Evolutionary conservation across 257 asterid genomes (phyloP).

Genomic region (Solanum virginianum): DNA sequence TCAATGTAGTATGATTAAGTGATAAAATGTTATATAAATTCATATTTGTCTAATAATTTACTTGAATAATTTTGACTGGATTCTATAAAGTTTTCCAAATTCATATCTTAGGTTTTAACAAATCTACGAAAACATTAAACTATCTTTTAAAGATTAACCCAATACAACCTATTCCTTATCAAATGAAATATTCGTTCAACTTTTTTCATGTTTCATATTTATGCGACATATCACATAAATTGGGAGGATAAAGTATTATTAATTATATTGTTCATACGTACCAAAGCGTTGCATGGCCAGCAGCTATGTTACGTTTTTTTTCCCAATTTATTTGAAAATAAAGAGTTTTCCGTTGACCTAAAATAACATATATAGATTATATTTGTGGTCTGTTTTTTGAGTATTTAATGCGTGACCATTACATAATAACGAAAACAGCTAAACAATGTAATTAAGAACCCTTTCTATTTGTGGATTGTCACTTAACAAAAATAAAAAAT

Average conservation of each 20-base stretch:
- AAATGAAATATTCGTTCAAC: background rate
- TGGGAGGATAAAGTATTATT: background rate
- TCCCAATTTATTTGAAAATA: background rate
- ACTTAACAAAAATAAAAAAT: background rate
- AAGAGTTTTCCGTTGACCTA: background rate
- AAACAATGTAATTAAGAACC: background rate
- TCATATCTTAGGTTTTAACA: background rate
- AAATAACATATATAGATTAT: background rate
- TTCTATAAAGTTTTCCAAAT: too few species aligned
- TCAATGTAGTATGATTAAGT: background rate
- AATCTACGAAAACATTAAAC: background rate
- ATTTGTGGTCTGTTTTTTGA: background rate
- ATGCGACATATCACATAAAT: background rate
- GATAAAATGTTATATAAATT: background rate
- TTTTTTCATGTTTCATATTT: background rate
- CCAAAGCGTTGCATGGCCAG: background rate
- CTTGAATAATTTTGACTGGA: too few species aligned
- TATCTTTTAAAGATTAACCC: background rate
- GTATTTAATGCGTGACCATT: background rate
- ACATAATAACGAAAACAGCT: background rate
- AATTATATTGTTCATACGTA: background rate
- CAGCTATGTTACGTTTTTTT: background rate
- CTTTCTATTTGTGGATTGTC: background rate
- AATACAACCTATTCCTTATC: background rate
- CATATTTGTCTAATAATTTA: too few species aligned